Evolutionary conservation across 2,329 filamentous ascomycete genomes (phyloP), one percentile per base, ranked within the genome.

Genomic region (Tolypocladium endophyticum): DNA sequence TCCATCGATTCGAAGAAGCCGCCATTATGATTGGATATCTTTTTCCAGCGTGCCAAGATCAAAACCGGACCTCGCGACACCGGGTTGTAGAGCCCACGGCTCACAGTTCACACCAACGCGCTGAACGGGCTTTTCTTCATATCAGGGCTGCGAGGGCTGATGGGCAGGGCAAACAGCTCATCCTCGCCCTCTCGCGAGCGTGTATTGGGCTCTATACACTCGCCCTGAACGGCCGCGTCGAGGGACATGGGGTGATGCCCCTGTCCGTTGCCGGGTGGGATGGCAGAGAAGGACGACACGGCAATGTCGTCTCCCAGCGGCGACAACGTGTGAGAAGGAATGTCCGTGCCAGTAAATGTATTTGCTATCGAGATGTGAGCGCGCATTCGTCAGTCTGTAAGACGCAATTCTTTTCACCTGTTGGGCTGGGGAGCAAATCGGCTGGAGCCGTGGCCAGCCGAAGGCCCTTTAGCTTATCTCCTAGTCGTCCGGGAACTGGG

Each of bases 71-170:
- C 30, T 33, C 30, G 4, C 30, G 30, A 33, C 30, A 33, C 11
- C 35, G 35, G 11, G 35, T 12, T n/a, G 50, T 23, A 23, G 50
- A n/a, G 50, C 50, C 47, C 9, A 30, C 50, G 2, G 50, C 50
- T 20, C 18, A 52, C 16, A 30, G 9, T 12, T 53, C 30, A 53
- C 30, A 23, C 50, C 30, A 53, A 53, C 18, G 83, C 74, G 66
- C 82, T 85, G 69, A 96, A 97, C 0, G 91, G 92, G 69, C 89
- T 92, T 66, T 86, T 89, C 58, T 86, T 85, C 79, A 94, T 91
- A 65, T 95, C 91, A 0, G 92, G 92, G 67, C 89, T 92, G 57
- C 92, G 81, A 1, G 92, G 92, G 68, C 89, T 93, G 75, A 96
- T 85, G 1, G 90, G 91, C 58, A 96, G 81, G 0, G 91, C 92